A percentile compares a stretch with the other conserved stretches of the same genome.
Conservation (phyloP, 345 rosid species). For the Angophora floribunda region DNA sequence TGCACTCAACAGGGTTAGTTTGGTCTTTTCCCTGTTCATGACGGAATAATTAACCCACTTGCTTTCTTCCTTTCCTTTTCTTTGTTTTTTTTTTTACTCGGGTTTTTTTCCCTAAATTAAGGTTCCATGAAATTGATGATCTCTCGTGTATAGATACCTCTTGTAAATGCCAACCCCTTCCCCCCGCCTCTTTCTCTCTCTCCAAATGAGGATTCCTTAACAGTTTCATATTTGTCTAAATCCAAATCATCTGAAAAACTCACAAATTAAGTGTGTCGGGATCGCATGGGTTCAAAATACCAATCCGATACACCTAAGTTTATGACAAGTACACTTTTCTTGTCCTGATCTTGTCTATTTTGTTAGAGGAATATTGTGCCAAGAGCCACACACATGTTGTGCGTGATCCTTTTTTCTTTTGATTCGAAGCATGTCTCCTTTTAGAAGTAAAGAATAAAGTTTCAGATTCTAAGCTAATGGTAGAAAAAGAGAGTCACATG, state of each 20-base stretch:
- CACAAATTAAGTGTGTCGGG: neutral
- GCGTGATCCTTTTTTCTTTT: neutral
- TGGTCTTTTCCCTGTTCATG: neutral
- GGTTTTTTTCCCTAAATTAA: no score
- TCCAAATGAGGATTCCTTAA: no score
- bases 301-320: neutral
- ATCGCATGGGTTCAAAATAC: accelerated
- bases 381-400: neutral
- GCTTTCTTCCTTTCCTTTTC: no score
- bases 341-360: neutral
- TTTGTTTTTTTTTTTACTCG: no score
- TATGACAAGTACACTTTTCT: neutral
- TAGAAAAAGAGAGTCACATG: neutral
- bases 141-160: neutral
- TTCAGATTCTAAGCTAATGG: neutral
- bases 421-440: neutral
- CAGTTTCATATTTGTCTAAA: accelerated
- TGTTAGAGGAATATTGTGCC: neutral
- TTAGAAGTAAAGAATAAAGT: neutral
- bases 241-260: accelerated
- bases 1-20: neutral
- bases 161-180: no score
- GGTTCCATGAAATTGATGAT: neutral
- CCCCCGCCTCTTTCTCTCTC: no score
- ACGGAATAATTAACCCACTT: neutral